Conservation (phyloP, 306 rosid genomes). For the barrel medic (Medicago truncatula) region DNA sequence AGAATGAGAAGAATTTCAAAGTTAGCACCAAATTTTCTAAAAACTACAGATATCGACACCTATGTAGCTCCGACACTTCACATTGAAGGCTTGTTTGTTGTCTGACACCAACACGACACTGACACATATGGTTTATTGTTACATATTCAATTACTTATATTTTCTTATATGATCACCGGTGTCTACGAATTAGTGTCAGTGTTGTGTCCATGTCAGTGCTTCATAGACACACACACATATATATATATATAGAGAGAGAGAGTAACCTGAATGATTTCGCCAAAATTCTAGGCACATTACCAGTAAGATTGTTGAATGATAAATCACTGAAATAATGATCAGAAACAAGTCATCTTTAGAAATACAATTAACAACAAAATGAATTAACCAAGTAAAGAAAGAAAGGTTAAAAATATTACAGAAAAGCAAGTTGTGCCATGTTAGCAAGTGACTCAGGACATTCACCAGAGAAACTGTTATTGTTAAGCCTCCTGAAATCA, state of each 20-base stretch:
- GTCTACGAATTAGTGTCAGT: background rate
- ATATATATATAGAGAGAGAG: background rate
- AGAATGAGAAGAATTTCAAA: background rate
- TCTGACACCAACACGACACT: background rate
- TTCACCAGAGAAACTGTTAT: constrained; percentile 78
- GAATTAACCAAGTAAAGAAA: constrained; percentile 7
- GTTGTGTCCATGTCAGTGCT: background rate
- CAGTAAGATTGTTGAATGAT: constrained; percentile 86
- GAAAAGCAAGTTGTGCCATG: constrained; percentile 85
- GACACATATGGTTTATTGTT: background rate
- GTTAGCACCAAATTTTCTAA: constrained; percentile 9
- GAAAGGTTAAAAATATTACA: constrained; percentile 61
- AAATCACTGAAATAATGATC: constrained; percentile 67
- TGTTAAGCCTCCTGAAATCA: constrained; percentile 85
- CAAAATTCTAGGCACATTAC: constrained; percentile 76
- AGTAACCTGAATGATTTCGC: constrained; percentile 89
- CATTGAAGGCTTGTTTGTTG: background rate
- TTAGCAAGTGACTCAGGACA: constrained; percentile 76
- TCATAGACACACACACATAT: background rate
- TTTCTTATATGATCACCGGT: background rate
- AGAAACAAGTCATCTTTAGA: constrained; percentile 26
- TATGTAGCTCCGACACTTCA: background rate
- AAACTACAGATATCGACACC: background rate
- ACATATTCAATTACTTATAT: background rate
- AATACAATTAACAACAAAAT: constrained; percentile 9